These are phyloP conservation scores for Ballota nigra DNA, from an alignment of 257 asterid species.

Conservation along the genomic window DNA sequence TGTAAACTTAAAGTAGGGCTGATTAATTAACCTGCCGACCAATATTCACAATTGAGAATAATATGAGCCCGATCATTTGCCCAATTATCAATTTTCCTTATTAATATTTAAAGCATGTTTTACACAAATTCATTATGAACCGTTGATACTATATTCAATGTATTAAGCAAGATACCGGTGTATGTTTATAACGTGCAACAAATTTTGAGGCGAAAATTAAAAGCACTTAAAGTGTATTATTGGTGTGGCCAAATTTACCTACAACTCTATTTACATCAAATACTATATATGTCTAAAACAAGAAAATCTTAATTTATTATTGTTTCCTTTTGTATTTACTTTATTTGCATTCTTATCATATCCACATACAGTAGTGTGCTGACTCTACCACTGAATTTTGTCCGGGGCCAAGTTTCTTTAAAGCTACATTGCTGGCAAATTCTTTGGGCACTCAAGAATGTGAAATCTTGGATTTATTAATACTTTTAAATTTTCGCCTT, in stretches of 20 bases:
- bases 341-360: background rate
- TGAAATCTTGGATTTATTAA: background rate
- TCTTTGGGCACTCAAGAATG: background rate
- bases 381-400: constrained; percentile 24
- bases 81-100: background rate
- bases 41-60: background rate
- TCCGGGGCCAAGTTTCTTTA: constrained; percentile 4
- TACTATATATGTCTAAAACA: background rate
- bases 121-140: background rate
- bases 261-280: background rate
- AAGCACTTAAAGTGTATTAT: background rate
- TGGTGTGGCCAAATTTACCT: background rate
- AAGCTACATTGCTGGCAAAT: constrained; percentile 1
- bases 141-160: background rate
- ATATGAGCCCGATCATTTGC: background rate
- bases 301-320: too few species aligned
- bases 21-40: background rate
- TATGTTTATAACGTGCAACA: background rate
- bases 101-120: background rate
- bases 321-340: background rate
- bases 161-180: background rate
- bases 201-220: background rate
- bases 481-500: background rate
- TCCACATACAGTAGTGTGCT: constrained; percentile 21
- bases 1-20: background rate